A percentile compares a stretch with the other conserved stretches of the same genome.
These are phyloP conservation scores for Cyclotella atomus DNA, from an alignment of 108 stramenopile genomes.

Conservation along the genomic window DNA sequence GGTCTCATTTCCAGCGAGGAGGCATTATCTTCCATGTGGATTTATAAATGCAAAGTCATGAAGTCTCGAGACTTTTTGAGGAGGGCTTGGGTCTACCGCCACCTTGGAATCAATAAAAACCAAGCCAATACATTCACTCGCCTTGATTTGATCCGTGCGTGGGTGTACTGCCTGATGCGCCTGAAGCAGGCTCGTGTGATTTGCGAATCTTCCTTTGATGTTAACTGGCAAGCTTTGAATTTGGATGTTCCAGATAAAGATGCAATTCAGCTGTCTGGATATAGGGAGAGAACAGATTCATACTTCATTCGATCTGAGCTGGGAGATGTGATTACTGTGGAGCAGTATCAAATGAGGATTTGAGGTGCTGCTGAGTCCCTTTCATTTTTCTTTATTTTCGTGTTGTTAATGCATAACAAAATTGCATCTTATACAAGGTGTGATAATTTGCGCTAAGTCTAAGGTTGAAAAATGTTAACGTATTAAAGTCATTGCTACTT, in stretches of 20 bases:
- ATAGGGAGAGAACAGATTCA: conserved; percentile 8
- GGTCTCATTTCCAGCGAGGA: background rate
- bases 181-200: background rate
- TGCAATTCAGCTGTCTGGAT: background rate
- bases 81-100: background rate
- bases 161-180: conserved; percentile 1
- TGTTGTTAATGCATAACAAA: background rate
- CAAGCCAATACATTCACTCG: background rate
- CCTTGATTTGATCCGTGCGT: conserved; percentile 1
- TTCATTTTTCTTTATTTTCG: no score
- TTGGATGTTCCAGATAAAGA: background rate
- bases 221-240: background rate
- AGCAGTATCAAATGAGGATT: conserved; percentile 4
- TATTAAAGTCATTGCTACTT: no score
- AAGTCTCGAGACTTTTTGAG: background rate
- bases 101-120: conserved; percentile 7
- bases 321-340: conserved; percentile 1
- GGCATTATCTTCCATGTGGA: background rate
- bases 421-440: background rate
- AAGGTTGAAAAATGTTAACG: no score
- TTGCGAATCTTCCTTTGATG: background rate
- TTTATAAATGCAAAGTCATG: background rate
- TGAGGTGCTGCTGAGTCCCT: background rate
- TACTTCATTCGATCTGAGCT: background rate
- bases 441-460: background rate